A percentile compares a stretch with the other conserved stretches of the same genome.
phyloP scores from a whole-genome alignment of 768 basidiomycete species.

The Obba rivulosa region DNA sequence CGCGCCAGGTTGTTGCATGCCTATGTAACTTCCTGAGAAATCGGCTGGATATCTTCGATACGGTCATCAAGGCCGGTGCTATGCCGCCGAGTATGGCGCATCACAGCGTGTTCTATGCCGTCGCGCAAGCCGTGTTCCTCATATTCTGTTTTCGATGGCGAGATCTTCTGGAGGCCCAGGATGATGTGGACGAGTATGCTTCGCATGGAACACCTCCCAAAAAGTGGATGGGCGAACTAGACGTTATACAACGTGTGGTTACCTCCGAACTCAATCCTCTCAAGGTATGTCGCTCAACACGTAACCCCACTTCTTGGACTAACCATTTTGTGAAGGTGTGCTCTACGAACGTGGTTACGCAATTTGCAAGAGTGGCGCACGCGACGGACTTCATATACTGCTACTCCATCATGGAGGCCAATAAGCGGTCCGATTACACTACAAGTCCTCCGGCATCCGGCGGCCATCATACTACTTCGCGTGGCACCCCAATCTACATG shows the following conservation, averaged over 20 bases:
- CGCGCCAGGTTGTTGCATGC: conserved; percentile 71
- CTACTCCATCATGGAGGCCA: conserved; percentile 87
- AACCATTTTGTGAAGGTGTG: conserved; percentile 54
- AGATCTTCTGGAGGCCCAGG: conserved; percentile 64
- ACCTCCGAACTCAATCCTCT: conserved; percentile 84
- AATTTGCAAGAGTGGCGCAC: conserved; percentile 91
- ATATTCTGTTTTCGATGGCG: conserved; percentile 99
- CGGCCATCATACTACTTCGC: neutral
- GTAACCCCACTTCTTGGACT: neutral
- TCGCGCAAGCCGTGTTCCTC: conserved; percentile 86
- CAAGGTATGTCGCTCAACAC: conserved; percentile 45
- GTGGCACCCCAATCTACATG: conserved; percentile 1
- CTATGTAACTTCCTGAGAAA: conserved; percentile 80
- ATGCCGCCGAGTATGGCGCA: conserved; percentile 29
- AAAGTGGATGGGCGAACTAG: conserved; percentile 84
- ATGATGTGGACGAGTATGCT: conserved; percentile 42
- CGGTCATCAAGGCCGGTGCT: conserved; percentile 34
- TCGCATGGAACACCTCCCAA: conserved; percentile 26
- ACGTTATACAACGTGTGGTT: conserved; percentile 74
- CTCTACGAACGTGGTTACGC: conserved; percentile 82
- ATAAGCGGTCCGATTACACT: conserved; percentile 59
- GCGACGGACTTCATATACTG: conserved; percentile 91
- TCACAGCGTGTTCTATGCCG: conserved; percentile 86
- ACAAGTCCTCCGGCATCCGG: conserved; percentile 13
- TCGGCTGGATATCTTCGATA: conserved; percentile 71